A percentile compares a stretch with the other conserved stretches of the same genome.
Conservation (phyloP, 1,139 yeast genomes). For the Torulaspora pretoriensis region DNA sequence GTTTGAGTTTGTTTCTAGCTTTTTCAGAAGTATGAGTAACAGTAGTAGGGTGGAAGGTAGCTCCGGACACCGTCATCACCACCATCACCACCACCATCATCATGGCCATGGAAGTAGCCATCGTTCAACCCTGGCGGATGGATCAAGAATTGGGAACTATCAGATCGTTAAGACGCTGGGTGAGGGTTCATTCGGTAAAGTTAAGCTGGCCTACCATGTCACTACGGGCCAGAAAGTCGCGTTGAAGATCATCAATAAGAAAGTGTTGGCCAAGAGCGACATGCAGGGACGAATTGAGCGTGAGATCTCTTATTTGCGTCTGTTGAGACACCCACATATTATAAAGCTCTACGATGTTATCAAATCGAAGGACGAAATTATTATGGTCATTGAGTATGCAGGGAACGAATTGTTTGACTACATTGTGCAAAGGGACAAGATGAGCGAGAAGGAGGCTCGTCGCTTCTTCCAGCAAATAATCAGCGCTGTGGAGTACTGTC, state of each 20-base stretch:
- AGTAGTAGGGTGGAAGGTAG: slow-evolving; percentile 5
- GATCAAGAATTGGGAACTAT: slow-evolving; percentile 77
- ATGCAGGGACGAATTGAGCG: slow-evolving; percentile 98
- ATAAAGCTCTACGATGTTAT: slow-evolving; percentile 94
- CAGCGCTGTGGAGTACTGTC: slow-evolving; percentile 97
- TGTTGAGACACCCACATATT: slow-evolving; percentile 93
- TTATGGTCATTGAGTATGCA: slow-evolving; percentile 97
- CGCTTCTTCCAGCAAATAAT: slow-evolving; percentile 95
- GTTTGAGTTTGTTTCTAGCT: not conserved
- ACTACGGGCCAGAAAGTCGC: slow-evolving; percentile 94
- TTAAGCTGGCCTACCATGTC: slow-evolving; percentile 88
- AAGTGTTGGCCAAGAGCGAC: slow-evolving; percentile 89
- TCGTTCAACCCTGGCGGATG: slow-evolving; percentile 29
- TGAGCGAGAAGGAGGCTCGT: slow-evolving; percentile 92
- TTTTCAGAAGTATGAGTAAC: slow-evolving; percentile 3
- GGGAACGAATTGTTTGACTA: slow-evolving; percentile 95
- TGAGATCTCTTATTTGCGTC: slow-evolving; percentile 83
- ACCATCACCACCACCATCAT: slow-evolving; percentile 30
- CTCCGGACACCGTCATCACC: slow-evolving; percentile 14
- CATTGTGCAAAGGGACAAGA: slow-evolving; percentile 90
- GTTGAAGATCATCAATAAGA: slow-evolving; percentile 86
- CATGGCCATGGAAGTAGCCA: slow-evolving; percentile 15
- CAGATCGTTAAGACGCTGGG: slow-evolving; percentile 93
- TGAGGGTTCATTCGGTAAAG: slow-evolving; percentile 97
- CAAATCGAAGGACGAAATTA: slow-evolving; percentile 91